Conservation (phyloP, 176 grass and related monocot genomes). For the Phyllostachys edulis region DNA sequence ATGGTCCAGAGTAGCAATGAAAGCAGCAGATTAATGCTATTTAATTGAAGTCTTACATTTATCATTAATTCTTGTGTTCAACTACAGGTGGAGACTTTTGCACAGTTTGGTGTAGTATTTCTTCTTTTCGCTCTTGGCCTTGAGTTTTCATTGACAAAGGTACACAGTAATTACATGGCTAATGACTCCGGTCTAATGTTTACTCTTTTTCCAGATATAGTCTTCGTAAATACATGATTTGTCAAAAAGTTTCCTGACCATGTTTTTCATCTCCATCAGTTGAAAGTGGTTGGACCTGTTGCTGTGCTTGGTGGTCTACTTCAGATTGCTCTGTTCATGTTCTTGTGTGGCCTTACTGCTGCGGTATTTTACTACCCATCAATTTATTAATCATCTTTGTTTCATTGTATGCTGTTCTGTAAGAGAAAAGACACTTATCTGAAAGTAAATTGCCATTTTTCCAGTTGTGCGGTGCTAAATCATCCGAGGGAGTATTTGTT, state of each 20-base stretch:
- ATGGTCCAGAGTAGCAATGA: neutral
- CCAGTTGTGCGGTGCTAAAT: constrained; percentile 88
- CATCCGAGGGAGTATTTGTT: constrained; percentile 90
- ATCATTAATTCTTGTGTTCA: constrained; percentile 31
- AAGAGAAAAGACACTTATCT: constrained; percentile 7
- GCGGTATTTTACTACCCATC: constrained; percentile 45
- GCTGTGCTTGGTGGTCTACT: constrained; percentile 95
- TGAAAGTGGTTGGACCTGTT: constrained; percentile 85
- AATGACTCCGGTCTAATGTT: constrained; percentile 9
- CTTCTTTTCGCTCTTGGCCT: constrained; percentile 98
- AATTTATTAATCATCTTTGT: constrained; percentile 16
- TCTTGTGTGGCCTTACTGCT: constrained; percentile 94
- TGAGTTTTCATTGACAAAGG: constrained; percentile 95
- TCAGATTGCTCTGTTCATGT: constrained; percentile 97
- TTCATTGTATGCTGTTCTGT: constrained; percentile 19
- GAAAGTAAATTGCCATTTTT: constrained; percentile 25
- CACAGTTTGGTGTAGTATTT: constrained; percentile 99
- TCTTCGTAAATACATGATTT: constrained; percentile 17
- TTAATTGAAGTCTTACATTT: constrained; percentile 8
- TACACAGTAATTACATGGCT: constrained; percentile 28
- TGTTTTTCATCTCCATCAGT: constrained; percentile 51
- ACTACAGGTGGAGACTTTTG: constrained; percentile 95
- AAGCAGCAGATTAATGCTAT: constrained; percentile 1
- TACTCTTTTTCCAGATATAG: constrained; percentile 6
- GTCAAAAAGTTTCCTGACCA: constrained; percentile 14